A percentile compares a stretch with the other conserved stretches of the same genome.
Conservation (phyloP, 371 early-diverging fungal genomes). For the Basidiobolus meristosporus region DNA sequence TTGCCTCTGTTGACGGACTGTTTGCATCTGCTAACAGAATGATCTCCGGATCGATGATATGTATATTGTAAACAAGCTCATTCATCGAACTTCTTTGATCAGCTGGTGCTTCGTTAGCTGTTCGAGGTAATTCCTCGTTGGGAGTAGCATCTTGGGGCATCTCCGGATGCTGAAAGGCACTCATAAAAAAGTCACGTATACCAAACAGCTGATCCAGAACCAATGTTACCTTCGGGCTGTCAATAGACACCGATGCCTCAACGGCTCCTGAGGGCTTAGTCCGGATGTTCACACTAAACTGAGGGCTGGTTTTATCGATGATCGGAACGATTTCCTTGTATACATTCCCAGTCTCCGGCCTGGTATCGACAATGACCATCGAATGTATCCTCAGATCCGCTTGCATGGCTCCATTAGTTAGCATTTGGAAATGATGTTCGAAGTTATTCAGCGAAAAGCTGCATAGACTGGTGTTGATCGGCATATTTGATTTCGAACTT, state of each 20-base stretch:
- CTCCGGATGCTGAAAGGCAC: constrained; percentile 17
- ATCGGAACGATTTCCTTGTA: constrained; percentile 72
- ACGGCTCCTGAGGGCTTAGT: constrained; percentile 3
- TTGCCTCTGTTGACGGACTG: constrained; percentile 57
- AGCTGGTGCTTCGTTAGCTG: constrained; percentile 1
- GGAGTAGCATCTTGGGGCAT: neutral
- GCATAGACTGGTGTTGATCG: constrained; percentile 18
- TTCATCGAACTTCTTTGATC: neutral
- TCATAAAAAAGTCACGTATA: constrained; percentile 42
- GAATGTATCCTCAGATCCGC: constrained; percentile 57
- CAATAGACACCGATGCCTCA: constrained; percentile 39
- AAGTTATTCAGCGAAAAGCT: constrained; percentile 30
- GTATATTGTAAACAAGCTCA: constrained; percentile 12
- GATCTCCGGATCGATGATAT: constrained; percentile 69
- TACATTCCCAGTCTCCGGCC: constrained; percentile 44
- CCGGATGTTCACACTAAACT: too few relatives aligned
- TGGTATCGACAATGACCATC: constrained; percentile 60
- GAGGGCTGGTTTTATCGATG: constrained; percentile 38
- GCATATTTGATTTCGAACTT: constrained; percentile 2
- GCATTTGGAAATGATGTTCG: constrained; percentile 36
- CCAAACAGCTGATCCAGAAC: constrained; percentile 69
- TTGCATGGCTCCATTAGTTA: constrained; percentile 37
- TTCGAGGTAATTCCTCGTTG: neutral
- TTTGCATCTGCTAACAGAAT: constrained; percentile 70
- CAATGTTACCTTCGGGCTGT: constrained; percentile 65